Evolutionary conservation across 2,329 filamentous ascomycete genomes (phyloP).

Genomic region (Sclerotiophoma versabilis): DNA sequence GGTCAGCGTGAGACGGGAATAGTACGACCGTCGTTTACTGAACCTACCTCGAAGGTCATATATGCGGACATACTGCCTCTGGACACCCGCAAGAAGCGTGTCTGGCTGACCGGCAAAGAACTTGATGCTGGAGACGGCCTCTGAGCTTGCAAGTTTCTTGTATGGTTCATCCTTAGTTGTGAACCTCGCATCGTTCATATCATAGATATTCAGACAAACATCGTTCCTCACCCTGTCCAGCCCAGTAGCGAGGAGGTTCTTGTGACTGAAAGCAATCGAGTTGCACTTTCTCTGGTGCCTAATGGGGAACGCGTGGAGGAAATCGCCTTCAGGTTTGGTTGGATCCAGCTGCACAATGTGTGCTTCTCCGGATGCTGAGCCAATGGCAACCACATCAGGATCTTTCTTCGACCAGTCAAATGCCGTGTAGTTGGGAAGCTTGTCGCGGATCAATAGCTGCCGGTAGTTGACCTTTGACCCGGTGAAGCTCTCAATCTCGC

Average conservation of each 20-base stretch:
- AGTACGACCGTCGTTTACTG: neutral
- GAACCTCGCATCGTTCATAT: constrained; percentile 68
- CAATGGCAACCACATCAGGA: constrained; percentile 74
- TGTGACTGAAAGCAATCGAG: constrained; percentile 79
- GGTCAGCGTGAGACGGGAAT: constrained; percentile 20
- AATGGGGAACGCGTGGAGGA: constrained; percentile 70
- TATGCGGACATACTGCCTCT: constrained; percentile 75
- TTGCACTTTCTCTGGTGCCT: constrained; percentile 81
- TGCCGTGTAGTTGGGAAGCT: constrained; percentile 67
- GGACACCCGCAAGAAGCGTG: constrained; percentile 77
- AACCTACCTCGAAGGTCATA: constrained; percentile 77
- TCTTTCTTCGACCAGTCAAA: constrained; percentile 71
- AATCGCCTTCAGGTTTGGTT: constrained; percentile 52
- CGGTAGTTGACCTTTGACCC: constrained; percentile 58
- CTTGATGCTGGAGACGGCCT: constrained; percentile 81
- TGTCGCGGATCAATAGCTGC: constrained; percentile 60
- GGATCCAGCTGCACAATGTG: constrained; percentile 77
- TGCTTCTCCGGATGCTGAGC: constrained; percentile 76
- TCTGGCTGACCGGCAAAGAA: constrained; percentile 82
- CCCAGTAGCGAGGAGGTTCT: constrained; percentile 75
- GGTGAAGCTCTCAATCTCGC: constrained; percentile 54
- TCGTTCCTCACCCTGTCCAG: constrained; percentile 83
- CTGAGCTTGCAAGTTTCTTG: constrained; percentile 65
- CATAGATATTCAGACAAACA: constrained; percentile 82
- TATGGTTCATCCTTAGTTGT: constrained; percentile 59